Evolutionary conservation across 306 rosid genomes (phyloP).

Genomic region (Urtica urens): DNA sequence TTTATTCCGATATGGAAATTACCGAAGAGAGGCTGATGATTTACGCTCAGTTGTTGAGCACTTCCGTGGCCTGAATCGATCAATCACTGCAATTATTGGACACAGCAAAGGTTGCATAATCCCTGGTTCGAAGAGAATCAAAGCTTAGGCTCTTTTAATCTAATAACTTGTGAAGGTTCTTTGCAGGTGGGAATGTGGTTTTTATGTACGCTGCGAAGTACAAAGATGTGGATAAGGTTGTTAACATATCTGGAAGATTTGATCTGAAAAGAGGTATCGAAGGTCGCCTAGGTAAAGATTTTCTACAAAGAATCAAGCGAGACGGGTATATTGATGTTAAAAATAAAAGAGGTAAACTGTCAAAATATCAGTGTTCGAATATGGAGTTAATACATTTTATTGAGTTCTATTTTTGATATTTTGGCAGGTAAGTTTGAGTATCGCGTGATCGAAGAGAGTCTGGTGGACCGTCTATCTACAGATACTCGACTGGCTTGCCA

Average conservation of each 20-base stretch:
- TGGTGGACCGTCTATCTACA: constrained; percentile 65
- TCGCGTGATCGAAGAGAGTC: constrained; percentile 72
- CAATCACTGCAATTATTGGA: constrained; percentile 55
- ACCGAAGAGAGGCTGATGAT: constrained; percentile 73
- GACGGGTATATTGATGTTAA: constrained; percentile 71
- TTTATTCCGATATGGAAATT: constrained; percentile 70
- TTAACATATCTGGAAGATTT: constrained; percentile 86
- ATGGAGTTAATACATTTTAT: constrained; percentile 5
- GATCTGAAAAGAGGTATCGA: constrained; percentile 69
- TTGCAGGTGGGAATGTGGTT: constrained; percentile 82
- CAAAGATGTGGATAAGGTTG: constrained; percentile 42
- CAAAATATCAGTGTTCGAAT: constrained; percentile 1
- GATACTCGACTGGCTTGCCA: constrained; percentile 50
- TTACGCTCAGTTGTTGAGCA: constrained; percentile 52
- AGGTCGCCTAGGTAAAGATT: constrained; percentile 69
- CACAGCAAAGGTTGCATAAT: constrained; percentile 74
- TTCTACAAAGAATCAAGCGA: constrained; percentile 56
- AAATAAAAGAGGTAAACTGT: constrained; percentile 56
- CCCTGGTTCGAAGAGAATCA: not conserved
- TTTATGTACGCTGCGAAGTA: constrained; percentile 73
- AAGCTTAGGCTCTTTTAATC: not conserved
- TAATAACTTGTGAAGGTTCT: constrained; percentile 13
- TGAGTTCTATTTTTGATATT: not conserved
- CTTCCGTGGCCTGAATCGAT: constrained; percentile 38
- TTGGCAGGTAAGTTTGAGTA: constrained; percentile 43